Conservation (phyloP, 345 rosid genomes). For the Rhizophora apiculata region DNA sequence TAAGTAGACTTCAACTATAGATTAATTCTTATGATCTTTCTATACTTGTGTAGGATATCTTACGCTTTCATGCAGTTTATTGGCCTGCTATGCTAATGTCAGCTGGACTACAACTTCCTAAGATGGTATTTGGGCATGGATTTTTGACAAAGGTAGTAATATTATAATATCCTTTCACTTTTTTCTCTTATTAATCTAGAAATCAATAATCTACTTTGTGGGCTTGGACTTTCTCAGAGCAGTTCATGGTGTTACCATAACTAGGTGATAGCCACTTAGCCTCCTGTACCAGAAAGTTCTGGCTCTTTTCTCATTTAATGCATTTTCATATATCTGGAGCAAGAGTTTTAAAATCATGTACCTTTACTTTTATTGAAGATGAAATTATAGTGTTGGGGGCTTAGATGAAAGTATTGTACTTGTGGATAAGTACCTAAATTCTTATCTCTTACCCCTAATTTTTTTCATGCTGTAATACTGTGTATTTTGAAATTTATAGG, state of each 20-base stretch:
- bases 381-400: not conserved
- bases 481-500: conserved; percentile 62
- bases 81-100: conserved; percentile 99
- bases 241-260: not conserved
- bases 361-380: not conserved
- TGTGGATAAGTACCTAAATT: not conserved
- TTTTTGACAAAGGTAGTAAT: conserved; percentile 78
- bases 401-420: not conserved
- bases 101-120: conserved; percentile 79
- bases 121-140: conserved; percentile 89
- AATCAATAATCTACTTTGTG: not conserved
- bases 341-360: not conserved
- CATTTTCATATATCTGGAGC: not conserved
- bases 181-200: conserved; percentile 3
- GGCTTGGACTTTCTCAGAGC: not conserved
- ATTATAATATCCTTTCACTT: not conserved
- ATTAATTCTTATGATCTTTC: not conserved
- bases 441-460: conserved; percentile 29
- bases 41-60: conserved; percentile 65
- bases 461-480: conserved; percentile 54
- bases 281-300: not conserved
- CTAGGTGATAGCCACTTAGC: not conserved
- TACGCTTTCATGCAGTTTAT: conserved; percentile 92
- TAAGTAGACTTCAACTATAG: not conserved
- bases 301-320: not conserved